Conservation (phyloP, 2,329 filamentous ascomycete species). For the Talaromyces atroroseus region DNA sequence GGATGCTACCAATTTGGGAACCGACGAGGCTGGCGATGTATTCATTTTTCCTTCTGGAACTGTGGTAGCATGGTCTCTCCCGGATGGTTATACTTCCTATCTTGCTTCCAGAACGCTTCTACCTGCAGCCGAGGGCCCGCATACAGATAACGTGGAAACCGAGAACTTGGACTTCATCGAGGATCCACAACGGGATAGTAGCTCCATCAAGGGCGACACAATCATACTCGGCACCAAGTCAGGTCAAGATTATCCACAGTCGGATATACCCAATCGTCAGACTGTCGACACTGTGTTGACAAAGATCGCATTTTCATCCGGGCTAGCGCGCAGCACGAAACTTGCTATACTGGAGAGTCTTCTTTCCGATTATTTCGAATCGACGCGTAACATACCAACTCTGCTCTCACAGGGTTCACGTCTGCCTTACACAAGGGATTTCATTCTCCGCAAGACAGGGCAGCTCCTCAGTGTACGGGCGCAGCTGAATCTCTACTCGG, state of each 20-base stretch:
- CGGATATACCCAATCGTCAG: conserved; percentile 23
- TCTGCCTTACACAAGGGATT: conserved; percentile 61
- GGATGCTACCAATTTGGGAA: conserved; percentile 30
- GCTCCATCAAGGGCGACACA: conserved; percentile 76
- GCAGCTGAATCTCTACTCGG: conserved; percentile 92
- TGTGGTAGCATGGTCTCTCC: conserved; percentile 84
- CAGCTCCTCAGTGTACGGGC: conserved; percentile 84
- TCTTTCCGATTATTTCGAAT: conserved; percentile 77
- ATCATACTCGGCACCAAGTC: conserved; percentile 78
- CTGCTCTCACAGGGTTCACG: conserved; percentile 65
- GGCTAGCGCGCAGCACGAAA: conserved; percentile 86
- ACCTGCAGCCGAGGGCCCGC: conserved; percentile 68
- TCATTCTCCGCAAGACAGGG: conserved; percentile 89
- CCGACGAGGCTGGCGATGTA: conserved; percentile 65
- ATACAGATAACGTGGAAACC: conserved; percentile 67
- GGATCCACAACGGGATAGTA: conserved; percentile 66
- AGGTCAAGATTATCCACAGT: conserved; percentile 13
- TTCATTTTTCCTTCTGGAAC: conserved; percentile 96
- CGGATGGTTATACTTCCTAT: conserved; percentile 64
- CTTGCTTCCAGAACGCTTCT: conserved; percentile 68
- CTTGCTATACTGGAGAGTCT: conserved; percentile 84
- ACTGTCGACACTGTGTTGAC: conserved; percentile 64
- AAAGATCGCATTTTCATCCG: conserved; percentile 95
- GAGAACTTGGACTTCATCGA: conserved; percentile 86
- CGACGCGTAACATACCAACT: conserved; percentile 74